Conservation (phyloP, 495 filamentous ascomycete genomes). For the Daldinia childiae region DNA sequence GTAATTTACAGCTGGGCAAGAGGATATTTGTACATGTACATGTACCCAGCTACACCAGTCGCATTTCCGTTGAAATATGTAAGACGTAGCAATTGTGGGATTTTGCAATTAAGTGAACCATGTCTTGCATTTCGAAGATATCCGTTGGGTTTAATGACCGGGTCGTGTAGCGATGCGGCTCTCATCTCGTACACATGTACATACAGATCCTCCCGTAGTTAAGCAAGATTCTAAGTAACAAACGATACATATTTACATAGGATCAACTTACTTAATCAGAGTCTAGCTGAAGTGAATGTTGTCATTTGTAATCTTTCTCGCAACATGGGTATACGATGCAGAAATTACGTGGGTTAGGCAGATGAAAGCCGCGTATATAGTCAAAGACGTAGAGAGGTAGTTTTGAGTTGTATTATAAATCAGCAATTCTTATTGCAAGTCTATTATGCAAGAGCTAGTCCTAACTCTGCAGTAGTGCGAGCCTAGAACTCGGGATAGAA, state of each 20-base stretch:
- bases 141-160: not conserved
- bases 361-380: no score
- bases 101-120: not conserved
- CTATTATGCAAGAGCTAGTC: not conserved
- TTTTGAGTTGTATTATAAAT: slow-evolving; percentile 25
- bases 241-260: not conserved
- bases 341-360: no score
- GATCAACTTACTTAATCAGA: slow-evolving; percentile 14
- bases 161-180: not conserved
- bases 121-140: not conserved
- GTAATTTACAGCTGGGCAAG: not conserved
- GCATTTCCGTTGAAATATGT: no score
- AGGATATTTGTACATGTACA: not conserved
- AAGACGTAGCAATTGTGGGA: not conserved
- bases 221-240: not conserved
- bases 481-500: not conserved
- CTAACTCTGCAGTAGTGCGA: slow-evolving; percentile 30
- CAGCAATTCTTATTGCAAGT: not conserved
- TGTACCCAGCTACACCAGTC: not conserved
- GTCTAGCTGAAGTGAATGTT: slow-evolving; percentile 13
- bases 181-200: not conserved
- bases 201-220: not conserved
- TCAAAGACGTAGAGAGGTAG: not conserved
- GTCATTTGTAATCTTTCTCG: slow-evolving; percentile 27
- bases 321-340: slow-evolving; percentile 29